phyloP scores from a whole-genome alignment of 495 filamentous ascomycete genomes.

The Podospora fimiseda region DNA sequence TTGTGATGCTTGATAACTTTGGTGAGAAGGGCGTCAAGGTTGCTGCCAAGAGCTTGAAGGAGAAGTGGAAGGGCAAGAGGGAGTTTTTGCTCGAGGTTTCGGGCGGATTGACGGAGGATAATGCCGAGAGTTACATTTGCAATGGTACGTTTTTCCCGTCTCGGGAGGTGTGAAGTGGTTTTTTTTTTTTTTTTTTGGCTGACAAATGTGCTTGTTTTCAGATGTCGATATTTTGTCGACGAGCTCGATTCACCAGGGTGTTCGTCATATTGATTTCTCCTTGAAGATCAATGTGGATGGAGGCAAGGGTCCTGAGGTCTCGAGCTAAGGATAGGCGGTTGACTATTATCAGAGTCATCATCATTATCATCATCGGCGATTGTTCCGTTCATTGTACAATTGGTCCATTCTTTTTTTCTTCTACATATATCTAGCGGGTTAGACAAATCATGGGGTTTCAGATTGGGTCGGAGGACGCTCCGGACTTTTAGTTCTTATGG shows the following conservation, averaged over 20 bases:
- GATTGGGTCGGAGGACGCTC: too few relatives aligned
- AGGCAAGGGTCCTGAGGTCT: constrained; percentile 19
- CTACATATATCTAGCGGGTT: too few relatives aligned
- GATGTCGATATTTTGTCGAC: constrained; percentile 94
- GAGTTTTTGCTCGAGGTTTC: constrained; percentile 83
- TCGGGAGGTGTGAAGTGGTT: background rate
- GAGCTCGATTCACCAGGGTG: constrained; percentile 94
- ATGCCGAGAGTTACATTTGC: constrained; percentile 73
- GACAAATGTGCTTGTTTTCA: constrained; percentile 17
- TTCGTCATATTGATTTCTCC: constrained; percentile 88
- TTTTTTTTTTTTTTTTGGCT: too few relatives aligned
- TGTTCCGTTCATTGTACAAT: background rate
- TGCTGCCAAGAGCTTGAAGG: constrained; percentile 65
- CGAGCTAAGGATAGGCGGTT: constrained; percentile 11
- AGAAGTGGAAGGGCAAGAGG: constrained; percentile 62
- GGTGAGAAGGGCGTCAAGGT: constrained; percentile 63
- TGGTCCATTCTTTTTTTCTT: too few relatives aligned
- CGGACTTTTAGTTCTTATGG: too few relatives aligned
- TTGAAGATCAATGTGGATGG: constrained; percentile 64
- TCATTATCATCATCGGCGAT: background rate
- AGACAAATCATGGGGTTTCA: too few relatives aligned
- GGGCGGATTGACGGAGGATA: constrained; percentile 80
- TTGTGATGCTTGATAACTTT: constrained; percentile 98
- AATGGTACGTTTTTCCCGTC: constrained; percentile 44
- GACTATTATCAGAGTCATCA: too few relatives aligned